Percentiles rank a stretch among this genome's conserved stretches.
Conservation (phyloP, 1,139 yeast species). For the Geotrichum siamense region DNA sequence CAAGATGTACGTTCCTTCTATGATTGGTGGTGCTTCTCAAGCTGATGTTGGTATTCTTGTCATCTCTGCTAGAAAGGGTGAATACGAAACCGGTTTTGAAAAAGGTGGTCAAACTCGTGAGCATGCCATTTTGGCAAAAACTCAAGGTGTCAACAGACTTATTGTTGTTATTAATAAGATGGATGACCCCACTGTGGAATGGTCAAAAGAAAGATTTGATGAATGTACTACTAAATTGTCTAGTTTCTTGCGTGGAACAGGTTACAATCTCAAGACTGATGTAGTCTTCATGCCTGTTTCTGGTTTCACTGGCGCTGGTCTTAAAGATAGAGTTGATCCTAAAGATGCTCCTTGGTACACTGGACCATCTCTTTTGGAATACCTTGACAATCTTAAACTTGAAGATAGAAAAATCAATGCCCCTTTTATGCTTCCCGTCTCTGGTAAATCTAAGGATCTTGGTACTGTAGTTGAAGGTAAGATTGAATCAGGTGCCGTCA, state of each 20-base stretch:
- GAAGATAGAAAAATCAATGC: conserved; percentile 83
- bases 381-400: conserved; percentile 72
- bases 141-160: conserved; percentile 93
- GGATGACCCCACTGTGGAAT: conserved; percentile 95
- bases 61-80: conserved; percentile 97
- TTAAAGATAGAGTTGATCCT: conserved; percentile 72
- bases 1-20: conserved; percentile 95
- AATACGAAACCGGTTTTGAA: conserved; percentile 98
- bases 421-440: conserved; percentile 94
- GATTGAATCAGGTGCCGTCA: conserved; percentile 90
- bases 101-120: conserved; percentile 99
- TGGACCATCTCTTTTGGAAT: conserved; percentile 90
- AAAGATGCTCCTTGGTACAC: conserved; percentile 84
- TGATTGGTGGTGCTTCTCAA: conserved; percentile 99
- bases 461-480: conserved; percentile 98
- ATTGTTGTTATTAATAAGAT: conserved; percentile 94
- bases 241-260: conserved; percentile 77
- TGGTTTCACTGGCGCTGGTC: conserved; percentile 95
- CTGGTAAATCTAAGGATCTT: conserved; percentile 91
- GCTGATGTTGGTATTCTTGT: conserved; percentile 97
- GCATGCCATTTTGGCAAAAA: conserved; percentile 94
- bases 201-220: conserved; percentile 95
- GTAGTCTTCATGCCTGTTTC: conserved; percentile 93
- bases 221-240: conserved; percentile 86
- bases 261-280: conserved; percentile 75